Conservation (phyloP, 2,329 filamentous ascomycete genomes). For the Arthroderma sp. region DNA sequence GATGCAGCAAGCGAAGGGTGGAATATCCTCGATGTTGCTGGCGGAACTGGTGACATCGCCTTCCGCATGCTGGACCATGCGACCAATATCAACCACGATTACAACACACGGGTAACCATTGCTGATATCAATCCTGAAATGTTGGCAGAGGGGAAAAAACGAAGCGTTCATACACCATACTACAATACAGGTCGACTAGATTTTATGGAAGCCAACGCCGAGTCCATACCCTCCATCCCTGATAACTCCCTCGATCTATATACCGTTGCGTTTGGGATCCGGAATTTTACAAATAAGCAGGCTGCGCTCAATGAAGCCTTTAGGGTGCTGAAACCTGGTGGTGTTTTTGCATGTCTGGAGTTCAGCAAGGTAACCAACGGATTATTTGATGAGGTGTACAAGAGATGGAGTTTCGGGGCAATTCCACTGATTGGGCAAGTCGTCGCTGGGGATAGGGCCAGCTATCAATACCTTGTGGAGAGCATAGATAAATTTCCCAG, state of each 20-base stretch:
- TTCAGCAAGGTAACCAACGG: slow-evolving; percentile 76
- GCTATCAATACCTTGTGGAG: slow-evolving; percentile 97
- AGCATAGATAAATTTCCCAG: slow-evolving; percentile 88
- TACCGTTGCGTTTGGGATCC: slow-evolving; percentile 93
- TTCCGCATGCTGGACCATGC: slow-evolving; percentile 90
- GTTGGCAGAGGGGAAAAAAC: slow-evolving; percentile 75
- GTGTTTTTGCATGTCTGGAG: slow-evolving; percentile 91
- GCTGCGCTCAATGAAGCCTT: slow-evolving; percentile 69
- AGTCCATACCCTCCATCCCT: slow-evolving; percentile 53
- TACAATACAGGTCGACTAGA: slow-evolving; percentile 40
- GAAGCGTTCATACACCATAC: slow-evolving; percentile 52
- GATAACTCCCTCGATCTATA: slow-evolving; percentile 76
- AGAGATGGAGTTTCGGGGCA: slow-evolving; percentile 87
- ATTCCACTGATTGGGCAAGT: slow-evolving; percentile 93
- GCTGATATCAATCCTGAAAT: slow-evolving; percentile 94
- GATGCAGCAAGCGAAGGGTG: slow-evolving; percentile 32
- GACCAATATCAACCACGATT: slow-evolving; percentile 65
- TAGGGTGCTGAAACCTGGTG: slow-evolving; percentile 82
- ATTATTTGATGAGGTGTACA: slow-evolving; percentile 74
- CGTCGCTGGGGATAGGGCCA: slow-evolving; percentile 84
- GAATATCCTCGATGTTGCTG: slow-evolving; percentile 87
- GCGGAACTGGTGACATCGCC: slow-evolving; percentile 93
- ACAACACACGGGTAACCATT: slow-evolving; percentile 71
- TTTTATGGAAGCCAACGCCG: slow-evolving; percentile 86
- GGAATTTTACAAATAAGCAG: slow-evolving; percentile 91